Percentiles rank a stretch among this genome's conserved stretches.
These are phyloP conservation scores for Auricularia cornea DNA, from an alignment of 768 basidiomycete species.

Conservation along the genomic window DNA sequence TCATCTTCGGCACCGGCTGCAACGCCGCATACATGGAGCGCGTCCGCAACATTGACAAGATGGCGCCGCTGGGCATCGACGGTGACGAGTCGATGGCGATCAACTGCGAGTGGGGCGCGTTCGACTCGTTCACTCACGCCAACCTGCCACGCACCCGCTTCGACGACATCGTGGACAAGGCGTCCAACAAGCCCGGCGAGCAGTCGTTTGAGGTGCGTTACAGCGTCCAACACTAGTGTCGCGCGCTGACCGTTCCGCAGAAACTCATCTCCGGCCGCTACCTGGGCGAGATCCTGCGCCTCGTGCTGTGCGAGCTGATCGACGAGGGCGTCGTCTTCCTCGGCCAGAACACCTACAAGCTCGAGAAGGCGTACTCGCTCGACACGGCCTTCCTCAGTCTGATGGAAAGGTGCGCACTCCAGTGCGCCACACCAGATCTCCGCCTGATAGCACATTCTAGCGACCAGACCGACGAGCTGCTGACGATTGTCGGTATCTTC, in stretches of 20 bases:
- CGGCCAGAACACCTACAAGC: constrained; percentile 97
- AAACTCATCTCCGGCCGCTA: constrained; percentile 96
- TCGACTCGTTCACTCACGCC: constrained; percentile 92
- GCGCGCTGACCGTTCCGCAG: too few species aligned
- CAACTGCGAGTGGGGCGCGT: constrained; percentile 98
- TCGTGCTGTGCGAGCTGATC: constrained; percentile 90
- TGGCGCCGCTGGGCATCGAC: constrained; percentile 63
- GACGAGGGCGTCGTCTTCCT: constrained; percentile 96
- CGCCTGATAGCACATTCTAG: constrained; percentile 29
- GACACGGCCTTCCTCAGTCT: constrained; percentile 96
- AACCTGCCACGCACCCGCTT: constrained; percentile 94
- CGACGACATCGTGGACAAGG: constrained; percentile 84
- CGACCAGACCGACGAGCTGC: constrained; percentile 91
- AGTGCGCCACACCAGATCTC: neutral
- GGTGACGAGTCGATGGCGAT: constrained; percentile 74
- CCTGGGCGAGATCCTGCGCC: constrained; percentile 91
- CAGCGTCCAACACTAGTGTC: neutral
- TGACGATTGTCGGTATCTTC: constrained; percentile 97
- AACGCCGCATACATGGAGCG: constrained; percentile 98
- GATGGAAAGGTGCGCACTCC: constrained; percentile 71
- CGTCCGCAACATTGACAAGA: constrained; percentile 77
- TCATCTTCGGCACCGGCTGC: constrained; percentile 97
- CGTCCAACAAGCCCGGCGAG: constrained; percentile 93
- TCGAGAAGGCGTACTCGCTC: constrained; percentile 85
- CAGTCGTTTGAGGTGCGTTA: constrained; percentile 77